phyloP scores from a whole-genome alignment of 768 basidiomycete genomes.

The Cantharellus cinnabarinus region DNA sequence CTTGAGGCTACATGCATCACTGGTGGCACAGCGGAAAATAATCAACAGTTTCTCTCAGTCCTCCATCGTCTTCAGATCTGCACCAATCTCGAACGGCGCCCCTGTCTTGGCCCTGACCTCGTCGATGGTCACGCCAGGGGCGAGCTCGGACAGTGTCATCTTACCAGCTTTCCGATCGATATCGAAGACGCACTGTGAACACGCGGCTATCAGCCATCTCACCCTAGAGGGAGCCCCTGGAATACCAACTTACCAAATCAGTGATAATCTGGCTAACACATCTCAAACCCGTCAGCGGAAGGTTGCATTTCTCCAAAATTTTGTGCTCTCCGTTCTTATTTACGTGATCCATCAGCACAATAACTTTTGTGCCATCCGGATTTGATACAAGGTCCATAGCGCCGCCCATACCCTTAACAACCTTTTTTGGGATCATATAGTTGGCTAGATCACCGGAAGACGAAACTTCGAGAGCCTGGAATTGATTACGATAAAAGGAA shows the following conservation, averaged over 20 bases:
- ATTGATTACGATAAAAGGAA: not conserved
- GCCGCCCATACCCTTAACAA: conserved; percentile 56
- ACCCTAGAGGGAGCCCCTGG: not conserved
- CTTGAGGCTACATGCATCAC: too few species aligned
- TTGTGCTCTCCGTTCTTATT: conserved; percentile 82
- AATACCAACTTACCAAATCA: conserved; percentile 38
- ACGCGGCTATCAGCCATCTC: not conserved
- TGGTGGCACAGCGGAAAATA: too few species aligned
- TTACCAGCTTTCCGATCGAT: conserved; percentile 58
- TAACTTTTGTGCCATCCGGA: conserved; percentile 84
- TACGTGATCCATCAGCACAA: conserved; percentile 77
- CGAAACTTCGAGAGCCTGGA: conserved; percentile 85
- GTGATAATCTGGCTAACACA: conserved; percentile 85
- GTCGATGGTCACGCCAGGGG: conserved; percentile 65
- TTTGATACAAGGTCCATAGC: conserved; percentile 96
- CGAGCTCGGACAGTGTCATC: conserved; percentile 60
- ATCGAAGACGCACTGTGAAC: conserved; percentile 39
- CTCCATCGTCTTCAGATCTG: conserved; percentile 12
- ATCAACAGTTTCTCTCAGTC: not conserved
- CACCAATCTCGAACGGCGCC: conserved; percentile 38
- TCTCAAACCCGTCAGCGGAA: conserved; percentile 77
- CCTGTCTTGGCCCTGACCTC: conserved; percentile 77
- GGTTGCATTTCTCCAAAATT: conserved; percentile 57
- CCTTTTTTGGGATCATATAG: conserved; percentile 95
- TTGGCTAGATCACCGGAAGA: conserved; percentile 87